Evolutionary conservation across 768 basidiomycete species (phyloP).

Genomic region (Calocera viscosa): DNA sequence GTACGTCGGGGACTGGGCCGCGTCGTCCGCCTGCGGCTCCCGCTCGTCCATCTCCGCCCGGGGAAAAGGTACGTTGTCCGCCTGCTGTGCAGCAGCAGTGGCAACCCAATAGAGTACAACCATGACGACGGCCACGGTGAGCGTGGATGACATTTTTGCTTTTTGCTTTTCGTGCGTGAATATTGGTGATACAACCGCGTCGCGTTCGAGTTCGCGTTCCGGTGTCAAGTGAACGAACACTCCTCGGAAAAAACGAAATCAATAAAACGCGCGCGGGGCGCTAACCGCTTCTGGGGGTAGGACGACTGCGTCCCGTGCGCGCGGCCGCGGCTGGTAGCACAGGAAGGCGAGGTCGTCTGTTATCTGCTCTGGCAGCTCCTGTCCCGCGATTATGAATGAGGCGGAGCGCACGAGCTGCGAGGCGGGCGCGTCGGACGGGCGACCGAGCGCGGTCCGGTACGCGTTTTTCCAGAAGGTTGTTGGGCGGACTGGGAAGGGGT

Average conservation of each 20-base stretch:
- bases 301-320: too few relatives aligned
- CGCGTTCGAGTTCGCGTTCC: too few relatives aligned
- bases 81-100: background rate
- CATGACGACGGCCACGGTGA: background rate
- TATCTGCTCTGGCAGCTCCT: constrained; percentile 24
- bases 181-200: too few relatives aligned
- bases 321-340: background rate
- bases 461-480: constrained; percentile 73
- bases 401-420: constrained; percentile 62
- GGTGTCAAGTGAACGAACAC: too few relatives aligned
- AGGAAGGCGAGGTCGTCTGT: background rate
- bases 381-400: constrained; percentile 38
- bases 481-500: constrained; percentile 46
- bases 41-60: too few relatives aligned
- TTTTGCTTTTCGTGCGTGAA: too few relatives aligned
- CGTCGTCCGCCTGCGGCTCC: background rate
- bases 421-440: constrained; percentile 58
- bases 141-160: background rate
- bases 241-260: too few relatives aligned
- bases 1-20: background rate
- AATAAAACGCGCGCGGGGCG: too few relatives aligned
- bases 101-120: background rate
- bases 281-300: background rate
- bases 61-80: too few relatives aligned
- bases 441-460: constrained; percentile 54